Base-by-base conservation (phyloP, 2,329 filamentous ascomycete genomes). In the Magnaporthales sp. region DNA sequence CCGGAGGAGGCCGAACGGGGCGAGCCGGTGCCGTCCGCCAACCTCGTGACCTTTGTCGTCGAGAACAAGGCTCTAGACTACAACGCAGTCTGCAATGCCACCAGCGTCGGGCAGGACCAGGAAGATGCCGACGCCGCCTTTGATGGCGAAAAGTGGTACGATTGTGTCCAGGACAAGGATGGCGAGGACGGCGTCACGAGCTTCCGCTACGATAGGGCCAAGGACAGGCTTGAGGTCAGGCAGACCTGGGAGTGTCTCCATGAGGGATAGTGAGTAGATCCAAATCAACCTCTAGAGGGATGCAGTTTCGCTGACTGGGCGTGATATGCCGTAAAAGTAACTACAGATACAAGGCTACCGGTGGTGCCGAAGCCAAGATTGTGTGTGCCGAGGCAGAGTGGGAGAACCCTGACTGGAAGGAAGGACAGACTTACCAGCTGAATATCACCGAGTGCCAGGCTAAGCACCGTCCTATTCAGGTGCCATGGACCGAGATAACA, bases 81-180 rank as follows among this genome's bases (percentile, higher is more conserved):
- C 65, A 30, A n/a, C 56, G 31, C 65, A 13, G 13, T 27, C 58
- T 66, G 65, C 32, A n/a, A n/a, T 9, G 65, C 56, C 11, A 29
- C 65, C 4, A 62, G 31, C 65, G 22, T 27, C 32, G 38, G 38
- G 2, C 6, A n/a, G 19, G 38, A 46, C 38, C 38, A 46, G 4
- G 15, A 46, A 7, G 38, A 46, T 19, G 38, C 38, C 15, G 31
- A 65, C 38, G 30, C 56, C 56, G n/a, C 22, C 0, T 66, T 66
- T 58, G 62, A 62, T 32, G 65, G 65, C 56, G 58, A 32, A 22
- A 5, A 62, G 56, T 66, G 65, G 65, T 66, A 66, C 58, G n/a
- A 26, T 13, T 66, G 65, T 58, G 65, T 62, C 58, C 63, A 65
- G 63, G n/a, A 65, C 32, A 46, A 46, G 38, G 2, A 13, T 6